Percentiles rank a stretch among this genome's conserved stretches.
These are phyloP conservation scores for Chlorella sp. DNA, from an alignment of 139 green algal species.

Conservation along the genomic window DNA sequence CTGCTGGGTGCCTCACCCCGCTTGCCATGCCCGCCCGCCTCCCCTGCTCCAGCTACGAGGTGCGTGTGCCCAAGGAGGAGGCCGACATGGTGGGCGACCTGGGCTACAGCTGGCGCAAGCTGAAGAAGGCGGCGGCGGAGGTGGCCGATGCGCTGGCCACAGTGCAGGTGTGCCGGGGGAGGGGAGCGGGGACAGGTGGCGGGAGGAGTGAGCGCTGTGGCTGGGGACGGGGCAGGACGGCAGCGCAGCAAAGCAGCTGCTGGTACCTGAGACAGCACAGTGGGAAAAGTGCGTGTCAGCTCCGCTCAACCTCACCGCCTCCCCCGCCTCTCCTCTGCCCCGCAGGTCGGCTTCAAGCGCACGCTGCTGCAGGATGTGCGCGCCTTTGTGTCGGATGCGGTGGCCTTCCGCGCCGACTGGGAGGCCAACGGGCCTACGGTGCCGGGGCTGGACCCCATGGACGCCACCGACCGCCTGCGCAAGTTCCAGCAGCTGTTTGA, in stretches of 20 bases:
- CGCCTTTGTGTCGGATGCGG: constrained; percentile 82
- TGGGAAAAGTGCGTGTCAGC: too few species aligned
- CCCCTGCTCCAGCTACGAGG: constrained; percentile 69
- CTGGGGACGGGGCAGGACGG: too few species aligned
- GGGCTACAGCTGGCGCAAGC: constrained; percentile 91
- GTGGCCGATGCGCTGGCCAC: constrained; percentile 82
- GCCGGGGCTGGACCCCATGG: constrained; percentile 86
- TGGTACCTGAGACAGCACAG: background rate
- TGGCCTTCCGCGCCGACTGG: constrained; percentile 82
- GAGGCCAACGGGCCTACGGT: constrained; percentile 90
- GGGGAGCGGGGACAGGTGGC: too few species aligned
- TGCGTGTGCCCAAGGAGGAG: constrained; percentile 93
- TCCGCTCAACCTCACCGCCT: too few species aligned
- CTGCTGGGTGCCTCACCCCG: background rate
- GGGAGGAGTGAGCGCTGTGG: too few species aligned
- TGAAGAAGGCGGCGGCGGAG: constrained; percentile 84
- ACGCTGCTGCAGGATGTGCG: constrained; percentile 92
- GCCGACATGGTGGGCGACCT: constrained; percentile 87
- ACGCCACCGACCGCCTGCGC: constrained; percentile 87
- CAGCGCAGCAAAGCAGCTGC: too few species aligned
- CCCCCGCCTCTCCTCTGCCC: background rate
- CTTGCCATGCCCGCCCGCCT: too few species aligned
- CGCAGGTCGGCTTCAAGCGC: constrained; percentile 88
- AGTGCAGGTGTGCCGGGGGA: constrained; percentile 66
- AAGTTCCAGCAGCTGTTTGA: constrained; percentile 96